Base-by-base conservation (phyloP, 164 flowering plant genomes). In the Aristolochia fimbriata region DNA sequence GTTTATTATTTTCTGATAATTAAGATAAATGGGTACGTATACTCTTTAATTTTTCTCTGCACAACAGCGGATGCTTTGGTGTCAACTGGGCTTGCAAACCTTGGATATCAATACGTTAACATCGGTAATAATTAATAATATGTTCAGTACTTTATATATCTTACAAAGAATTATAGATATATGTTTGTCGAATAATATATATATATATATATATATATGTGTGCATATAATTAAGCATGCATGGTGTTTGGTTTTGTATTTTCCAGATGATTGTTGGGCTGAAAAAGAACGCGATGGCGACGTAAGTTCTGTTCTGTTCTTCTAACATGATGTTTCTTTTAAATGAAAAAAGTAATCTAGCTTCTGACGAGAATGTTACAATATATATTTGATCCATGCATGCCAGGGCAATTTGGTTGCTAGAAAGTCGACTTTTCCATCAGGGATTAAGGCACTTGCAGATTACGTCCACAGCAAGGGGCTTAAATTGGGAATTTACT, bases 391-490 rank as follows among this genome's bases (percentile, higher is more conserved):
- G n/a, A n/a, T n/a, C n/a, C 20, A 19, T 45, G 15, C 2, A 23
- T 59, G 45, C 51, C 75, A 83, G 84, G 89, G 86, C 15, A 78
- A 76, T 55, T 65, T 84, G 61, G 81, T 77, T 25, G 58, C 84
- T 13, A 80, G 73, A 63, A 68, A 68, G 8, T 73, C 79, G 20
- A 70, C 75, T n/a, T 84, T 84, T 73, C 90, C 86, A 12, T 80
- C 83, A 7, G 90, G 90, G 27, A 80, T 84, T 46, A 84, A 80
- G 68, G 79, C 78, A 48, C 68, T 84, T 24, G 90, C 86, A 47
- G 86, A 84, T 70, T 84, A 84, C 64, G 82, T 82, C 20, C 90
- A 84, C 60, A 57, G 70, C 65, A 84, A 80, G 68, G 90, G 90
- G 27, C 71, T 84, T 33, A 82, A 82, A 67, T 74, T 84, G 47